Percentiles rank a stretch among this genome's conserved stretches.
These are phyloP conservation scores for Ascosphaera acerosa DNA, from an alignment of 2,329 filamentous ascomycete genomes.

Conservation along the genomic window DNA sequence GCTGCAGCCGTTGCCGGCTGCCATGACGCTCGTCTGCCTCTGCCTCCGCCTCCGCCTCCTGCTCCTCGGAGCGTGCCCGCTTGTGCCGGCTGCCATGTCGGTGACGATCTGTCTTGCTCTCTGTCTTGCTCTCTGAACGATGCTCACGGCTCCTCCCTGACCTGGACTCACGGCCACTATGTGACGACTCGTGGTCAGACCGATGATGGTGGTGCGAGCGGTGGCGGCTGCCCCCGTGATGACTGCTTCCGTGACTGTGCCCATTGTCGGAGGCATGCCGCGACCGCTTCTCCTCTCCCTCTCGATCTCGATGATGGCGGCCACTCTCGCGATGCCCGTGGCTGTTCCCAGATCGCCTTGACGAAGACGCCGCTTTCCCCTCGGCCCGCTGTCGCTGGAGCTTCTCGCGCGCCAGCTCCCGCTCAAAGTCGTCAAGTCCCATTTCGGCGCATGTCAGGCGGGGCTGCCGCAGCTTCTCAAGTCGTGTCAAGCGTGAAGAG, in stretches of 20 bases:
- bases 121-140: conserved; percentile 14
- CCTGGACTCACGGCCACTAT: neutral
- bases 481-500: too few relatives aligned
- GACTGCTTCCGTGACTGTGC: conserved; percentile 10
- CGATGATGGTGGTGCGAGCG: conserved; percentile 20
- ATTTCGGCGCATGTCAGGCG: too few relatives aligned
- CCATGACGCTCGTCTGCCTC: conserved; percentile 5
- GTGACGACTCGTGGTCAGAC: neutral
- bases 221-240: conserved; percentile 10
- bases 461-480: too few relatives aligned
- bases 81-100: conserved; percentile 34
- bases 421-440: conserved; percentile 52
- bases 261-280: too few relatives aligned
- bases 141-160: conserved; percentile 9
- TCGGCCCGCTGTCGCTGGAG: conserved; percentile 10
- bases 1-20: too few relatives aligned
- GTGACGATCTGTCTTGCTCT: conserved; percentile 23
- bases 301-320: conserved; percentile 14
- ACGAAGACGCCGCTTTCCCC: conserved; percentile 3
- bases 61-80: conserved; percentile 29
- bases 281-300: too few relatives aligned
- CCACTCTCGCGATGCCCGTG: conserved; percentile 18
- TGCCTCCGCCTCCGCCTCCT: conserved; percentile 12
- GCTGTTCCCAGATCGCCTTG: neutral
- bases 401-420: conserved; percentile 37